Percentiles rank a stretch among this genome's conserved stretches.
Evolutionary conservation across 768 basidiomycete species (phyloP).

Genomic region (Tylopilus vinaceipallidus): DNA sequence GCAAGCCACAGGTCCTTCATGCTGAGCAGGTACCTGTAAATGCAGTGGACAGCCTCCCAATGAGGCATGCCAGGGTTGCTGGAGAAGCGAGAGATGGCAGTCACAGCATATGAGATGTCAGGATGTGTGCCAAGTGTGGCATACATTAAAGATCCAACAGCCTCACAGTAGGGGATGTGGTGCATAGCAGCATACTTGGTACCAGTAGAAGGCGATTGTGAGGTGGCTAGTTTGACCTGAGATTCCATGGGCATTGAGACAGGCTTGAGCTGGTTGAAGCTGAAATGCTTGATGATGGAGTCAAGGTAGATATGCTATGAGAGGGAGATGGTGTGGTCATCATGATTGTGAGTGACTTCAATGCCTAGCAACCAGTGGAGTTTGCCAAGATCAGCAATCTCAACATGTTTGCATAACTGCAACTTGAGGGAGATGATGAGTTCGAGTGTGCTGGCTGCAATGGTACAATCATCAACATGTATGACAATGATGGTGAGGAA

Average conservation of each 20-base stretch:
- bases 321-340: neutral
- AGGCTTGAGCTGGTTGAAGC: constrained; percentile 24
- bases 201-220: constrained; percentile 19
- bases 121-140: neutral
- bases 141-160: neutral
- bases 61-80: no score
- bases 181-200: constrained; percentile 22
- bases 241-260: constrained; percentile 34
- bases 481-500: neutral
- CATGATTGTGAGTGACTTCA: neutral
- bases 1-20: no score
- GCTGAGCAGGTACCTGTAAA: no score
- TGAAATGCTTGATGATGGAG: constrained; percentile 28
- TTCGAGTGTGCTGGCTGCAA: neutral
- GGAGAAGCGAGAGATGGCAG: neutral
- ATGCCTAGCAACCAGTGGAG: constrained; percentile 9
- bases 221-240: constrained; percentile 17
- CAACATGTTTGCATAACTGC: neutral
- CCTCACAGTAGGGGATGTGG: constrained; percentile 26
- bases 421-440: neutral
- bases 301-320: constrained; percentile 28
- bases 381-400: no score
- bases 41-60: no score
- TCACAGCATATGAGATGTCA: neutral
- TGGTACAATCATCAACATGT: constrained; percentile 19